Base-by-base conservation (phyloP, 2,329 filamentous ascomycete species). In the Pestalotiopsis sp. region DNA sequence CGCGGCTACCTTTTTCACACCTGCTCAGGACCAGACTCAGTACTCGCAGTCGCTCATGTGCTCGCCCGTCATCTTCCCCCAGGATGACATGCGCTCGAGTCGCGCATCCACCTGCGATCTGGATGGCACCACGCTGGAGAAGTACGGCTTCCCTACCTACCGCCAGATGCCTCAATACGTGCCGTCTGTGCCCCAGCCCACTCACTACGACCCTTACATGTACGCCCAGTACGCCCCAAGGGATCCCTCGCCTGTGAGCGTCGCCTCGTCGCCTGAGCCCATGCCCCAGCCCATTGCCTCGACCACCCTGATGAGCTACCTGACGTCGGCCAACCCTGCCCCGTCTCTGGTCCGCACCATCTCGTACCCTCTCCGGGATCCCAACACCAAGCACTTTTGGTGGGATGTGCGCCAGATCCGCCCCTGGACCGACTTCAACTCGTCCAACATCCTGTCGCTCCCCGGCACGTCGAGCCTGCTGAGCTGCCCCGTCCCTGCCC, bases 391-490 rank as follows among this genome's bases (percentile, higher is more conserved):
- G 79, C 91, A 97, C 83, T 97, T 95, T 80, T 98, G 95, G 95
- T 98, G 94, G 93, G 95, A 98, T 76, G 88, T 97, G 69, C 92
- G 95, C 73, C 95, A 97, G 78, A 85, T 98, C 73, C 90, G 93
- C 71, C 87, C 90, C 70, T 98, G 95, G 95, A 88, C 87, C 65
- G 87, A 89, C 73, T 98, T 98, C 87, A 93, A 89, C 72, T 83
- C 93, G 12, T 80, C 86, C 67, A 90, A 91, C 68, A 91, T 98
- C 78, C 86, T 91, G 73, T 84, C 89, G 5, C 89, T 97, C 60
- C 92, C 92, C 0, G 90, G 90, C 39, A 90, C 96, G 27, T 86
- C 91, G 6, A 85, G 88, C 25, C 88, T 97, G 25, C 89, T 98
- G 69, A 89, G 89, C 73, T 90, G 92, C 73, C 86, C 91, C 4